Conservation (phyloP, 2,329 filamentous ascomycete genomes). For the Colletotrichum theobromicola region DNA sequence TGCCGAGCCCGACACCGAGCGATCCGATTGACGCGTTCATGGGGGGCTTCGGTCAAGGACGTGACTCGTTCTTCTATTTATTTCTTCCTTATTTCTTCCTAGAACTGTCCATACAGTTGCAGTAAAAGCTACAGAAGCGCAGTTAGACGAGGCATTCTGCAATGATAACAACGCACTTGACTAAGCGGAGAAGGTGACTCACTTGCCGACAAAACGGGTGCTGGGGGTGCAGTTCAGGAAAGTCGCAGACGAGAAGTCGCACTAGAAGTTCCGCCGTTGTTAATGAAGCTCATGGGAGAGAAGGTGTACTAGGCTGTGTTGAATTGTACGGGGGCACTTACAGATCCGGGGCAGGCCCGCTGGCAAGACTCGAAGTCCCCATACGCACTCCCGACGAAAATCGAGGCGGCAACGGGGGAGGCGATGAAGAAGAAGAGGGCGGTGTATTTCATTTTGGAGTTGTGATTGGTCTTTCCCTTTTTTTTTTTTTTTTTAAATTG, state of each 20-base stretch:
- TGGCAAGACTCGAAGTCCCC: fast-evolving
- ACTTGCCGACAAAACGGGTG: no score
- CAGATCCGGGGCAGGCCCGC: neutral
- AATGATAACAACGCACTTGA: no score
- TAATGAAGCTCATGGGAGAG: no score
- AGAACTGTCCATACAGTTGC: neutral
- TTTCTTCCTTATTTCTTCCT: neutral
- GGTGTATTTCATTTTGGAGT: neutral
- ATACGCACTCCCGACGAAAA: neutral
- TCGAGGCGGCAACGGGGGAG: neutral
- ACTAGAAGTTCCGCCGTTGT: no score
- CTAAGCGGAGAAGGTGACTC: no score
- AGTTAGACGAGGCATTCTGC: no score
- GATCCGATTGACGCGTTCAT: neutral
- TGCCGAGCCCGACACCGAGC: neutral
- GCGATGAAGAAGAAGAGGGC: neutral
- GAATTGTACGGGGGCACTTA: neutral
- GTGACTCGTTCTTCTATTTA: neutral
- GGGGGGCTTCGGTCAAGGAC: neutral
- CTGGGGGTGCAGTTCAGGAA: no score
- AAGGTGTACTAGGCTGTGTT: no score
- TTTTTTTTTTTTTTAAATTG: conserved; percentile 45
- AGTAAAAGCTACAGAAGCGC: neutral
- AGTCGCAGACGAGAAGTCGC: no score
- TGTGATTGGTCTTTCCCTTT: no score